Percentiles rank a stretch among this genome's conserved stretches.
Evolutionary conservation across 768 basidiomycete genomes (phyloP).

Genomic region (Royoungia palumana): DNA sequence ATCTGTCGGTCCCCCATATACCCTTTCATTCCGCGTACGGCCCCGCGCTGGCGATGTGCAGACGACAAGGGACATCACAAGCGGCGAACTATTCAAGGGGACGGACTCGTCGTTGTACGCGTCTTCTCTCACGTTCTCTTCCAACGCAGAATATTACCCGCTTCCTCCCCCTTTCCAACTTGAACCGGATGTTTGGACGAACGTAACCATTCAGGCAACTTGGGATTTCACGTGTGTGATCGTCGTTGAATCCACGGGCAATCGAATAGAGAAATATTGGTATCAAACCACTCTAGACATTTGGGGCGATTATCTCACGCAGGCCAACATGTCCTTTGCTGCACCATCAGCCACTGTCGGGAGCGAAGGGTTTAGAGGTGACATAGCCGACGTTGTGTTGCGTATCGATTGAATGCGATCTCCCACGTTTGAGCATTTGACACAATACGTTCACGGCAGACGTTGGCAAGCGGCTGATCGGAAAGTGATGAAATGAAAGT

Average conservation of each 20-base stretch:
- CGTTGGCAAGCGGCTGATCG: background rate
- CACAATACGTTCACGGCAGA: background rate
- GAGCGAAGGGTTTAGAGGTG: conserved; percentile 33
- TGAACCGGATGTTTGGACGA: conserved; percentile 29
- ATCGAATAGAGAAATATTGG: conserved; percentile 22
- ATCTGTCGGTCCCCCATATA: conserved; percentile 45
- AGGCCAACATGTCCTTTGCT: conserved; percentile 44
- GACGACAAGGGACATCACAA: conserved; percentile 11
- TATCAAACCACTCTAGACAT: conserved; percentile 39
- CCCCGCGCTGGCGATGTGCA: conserved; percentile 19
- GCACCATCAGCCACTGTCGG: conserved; percentile 39
- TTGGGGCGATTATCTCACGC: conserved; percentile 38
- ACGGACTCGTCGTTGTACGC: conserved; percentile 35
- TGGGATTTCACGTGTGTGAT: conserved; percentile 34
- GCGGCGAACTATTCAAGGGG: conserved; percentile 34
- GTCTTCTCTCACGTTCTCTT: conserved; percentile 38
- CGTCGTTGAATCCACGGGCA: conserved; percentile 13
- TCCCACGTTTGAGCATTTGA: background rate
- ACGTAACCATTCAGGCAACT: conserved; percentile 38
- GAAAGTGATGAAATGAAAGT: background rate
- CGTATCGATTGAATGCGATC: conserved; percentile 15
- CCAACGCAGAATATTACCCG: conserved; percentile 36
- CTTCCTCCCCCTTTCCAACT: conserved; percentile 29
- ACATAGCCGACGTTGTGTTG: conserved; percentile 30
- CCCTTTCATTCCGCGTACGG: conserved; percentile 38